Base-by-base conservation (phyloP, 2,329 filamentous ascomycete species). In the Pseudocercospora ulei region DNA sequence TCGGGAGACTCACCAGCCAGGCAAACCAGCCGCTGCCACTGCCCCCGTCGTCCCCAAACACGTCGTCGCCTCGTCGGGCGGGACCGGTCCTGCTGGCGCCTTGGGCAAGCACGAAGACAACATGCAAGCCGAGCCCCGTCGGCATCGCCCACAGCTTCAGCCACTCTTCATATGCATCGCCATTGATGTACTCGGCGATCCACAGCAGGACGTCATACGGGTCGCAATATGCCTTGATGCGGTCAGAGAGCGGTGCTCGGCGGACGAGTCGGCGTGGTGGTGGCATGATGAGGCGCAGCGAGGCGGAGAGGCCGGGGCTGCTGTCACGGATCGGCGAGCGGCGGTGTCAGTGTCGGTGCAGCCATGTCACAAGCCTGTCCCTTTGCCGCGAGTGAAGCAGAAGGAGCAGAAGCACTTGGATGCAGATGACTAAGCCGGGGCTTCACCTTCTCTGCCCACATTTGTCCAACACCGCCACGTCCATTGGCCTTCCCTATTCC, bases 161-260 rank as follows among this genome's bases (percentile, higher is more conserved):
- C 44, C 75, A 67, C 12, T 88, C 84, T 52, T 95, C 83, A 78
- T 86, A 92, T 53, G 94, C 83, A 56, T 81, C 79, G 17, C 85
- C 85, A 59, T 95, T 87, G 44, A 98, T 73, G 64, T 94, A 84
- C 60, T 96, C 88, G 0, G 84, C 92, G 1, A 93, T 63, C 82
- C 85, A 94, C 11, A 98, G 75, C 38, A 90, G 66, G 56, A 88
- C 82, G 64, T 98, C 90, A 66, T 82, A 80, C 2, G 84, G 85
- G 57, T 96, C 88, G 43, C 95, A 67, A 61, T 77, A 77, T 40
- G 82, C 72, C 58, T 77, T 76, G 60, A 96, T 72, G 60, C 88
- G 83, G 70, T 96, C 81, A 18, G 66, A 59, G 51, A 94, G 72
- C 59, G 90, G 80, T 59, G 76, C 76, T 54, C 77, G 78, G 59